Evolutionary conservation across 306 rosid species (phyloP).

Genomic region (Gillenia trifoliata): DNA sequence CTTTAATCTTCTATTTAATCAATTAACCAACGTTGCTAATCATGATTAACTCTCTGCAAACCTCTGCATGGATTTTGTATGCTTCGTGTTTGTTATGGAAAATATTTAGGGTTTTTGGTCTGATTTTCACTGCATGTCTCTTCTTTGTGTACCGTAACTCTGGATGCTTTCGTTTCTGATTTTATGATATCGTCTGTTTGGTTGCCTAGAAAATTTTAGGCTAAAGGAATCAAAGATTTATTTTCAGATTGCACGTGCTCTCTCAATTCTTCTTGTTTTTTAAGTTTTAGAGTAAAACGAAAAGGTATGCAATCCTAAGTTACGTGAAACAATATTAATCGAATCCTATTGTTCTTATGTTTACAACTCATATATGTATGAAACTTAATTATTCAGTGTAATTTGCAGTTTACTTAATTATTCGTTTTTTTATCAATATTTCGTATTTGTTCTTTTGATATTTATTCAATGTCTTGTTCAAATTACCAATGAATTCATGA

Average conservation of each 20-base stretch:
- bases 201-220: neutral
- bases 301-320: no score
- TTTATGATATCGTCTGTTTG: neutral
- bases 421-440: no score
- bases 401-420: no score
- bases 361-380: no score
- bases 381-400: no score
- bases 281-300: neutral
- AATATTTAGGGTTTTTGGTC: neutral
- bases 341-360: no score
- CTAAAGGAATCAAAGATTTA: neutral
- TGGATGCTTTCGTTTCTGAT: neutral
- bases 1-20: neutral
- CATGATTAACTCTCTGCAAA: neutral
- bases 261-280: neutral
- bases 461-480: no score
- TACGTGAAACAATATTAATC: no score
- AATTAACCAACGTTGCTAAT: neutral
- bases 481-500: no score
- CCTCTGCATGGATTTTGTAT: neutral
- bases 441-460: no score
- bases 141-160: neutral
- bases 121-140: neutral
- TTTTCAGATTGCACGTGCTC: neutral
- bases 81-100: neutral